Evolutionary conservation across 2,329 filamentous ascomycete genomes (phyloP).

Genomic region (Exophiala aquamarina): DNA sequence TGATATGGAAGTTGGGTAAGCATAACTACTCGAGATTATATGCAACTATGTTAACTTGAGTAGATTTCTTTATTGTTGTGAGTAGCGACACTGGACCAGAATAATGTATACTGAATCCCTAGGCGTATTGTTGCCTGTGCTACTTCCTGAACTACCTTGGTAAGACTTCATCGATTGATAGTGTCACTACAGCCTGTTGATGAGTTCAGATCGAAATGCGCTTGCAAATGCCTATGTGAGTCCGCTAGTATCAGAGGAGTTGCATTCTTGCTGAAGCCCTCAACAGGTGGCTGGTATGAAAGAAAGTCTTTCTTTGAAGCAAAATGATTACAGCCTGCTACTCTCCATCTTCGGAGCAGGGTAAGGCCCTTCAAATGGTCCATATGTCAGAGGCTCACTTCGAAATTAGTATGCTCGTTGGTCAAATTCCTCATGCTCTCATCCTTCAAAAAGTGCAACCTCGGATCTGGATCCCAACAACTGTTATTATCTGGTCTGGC

Average conservation of each 20-base stretch:
- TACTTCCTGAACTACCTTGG: slow-evolving; percentile 1
- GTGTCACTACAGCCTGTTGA: too few species aligned
- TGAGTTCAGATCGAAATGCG: not conserved
- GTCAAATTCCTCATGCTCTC: not conserved
- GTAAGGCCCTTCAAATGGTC: not conserved
- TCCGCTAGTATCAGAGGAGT: too few species aligned
- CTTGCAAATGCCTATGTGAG: not conserved
- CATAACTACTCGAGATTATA: too few species aligned
- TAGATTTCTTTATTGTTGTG: too few species aligned
- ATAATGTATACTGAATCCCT: too few species aligned
- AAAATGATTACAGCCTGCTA: not conserved
- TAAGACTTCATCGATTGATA: too few species aligned
- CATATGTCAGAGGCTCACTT: too few species aligned
- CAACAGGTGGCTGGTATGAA: not conserved
- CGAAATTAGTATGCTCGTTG: not conserved
- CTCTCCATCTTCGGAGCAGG: slow-evolving; percentile 1
- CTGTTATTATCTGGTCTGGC: slow-evolving; percentile 42
- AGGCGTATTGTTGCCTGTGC: not conserved
- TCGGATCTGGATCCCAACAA: slow-evolving; percentile 17
- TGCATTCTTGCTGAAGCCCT: too few species aligned
- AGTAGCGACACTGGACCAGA: too few species aligned
- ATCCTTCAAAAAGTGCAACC: slow-evolving; percentile 1
- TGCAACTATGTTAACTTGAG: too few species aligned
- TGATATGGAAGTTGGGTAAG: too few species aligned
- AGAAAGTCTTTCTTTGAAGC: not conserved